Base-by-base conservation (phyloP, 768 basidiomycete species). In the Pisolithus microcarpus region DNA sequence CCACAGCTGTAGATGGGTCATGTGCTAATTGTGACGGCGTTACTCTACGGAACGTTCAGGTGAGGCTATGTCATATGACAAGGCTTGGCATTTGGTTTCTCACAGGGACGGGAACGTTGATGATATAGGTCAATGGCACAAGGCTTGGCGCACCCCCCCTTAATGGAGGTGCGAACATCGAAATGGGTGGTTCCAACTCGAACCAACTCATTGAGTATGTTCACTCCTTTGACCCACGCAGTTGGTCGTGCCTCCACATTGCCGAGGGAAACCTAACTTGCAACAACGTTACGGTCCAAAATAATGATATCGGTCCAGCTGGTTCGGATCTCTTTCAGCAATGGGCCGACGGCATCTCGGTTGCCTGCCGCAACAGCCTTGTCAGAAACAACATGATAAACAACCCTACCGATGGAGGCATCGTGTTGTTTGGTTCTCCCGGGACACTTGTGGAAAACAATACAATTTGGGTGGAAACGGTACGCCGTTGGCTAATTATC, bases 221-320 rank as follows among this genome's bases (percentile, higher is more conserved):
- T 10, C 79, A 74, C 55, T 83, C 85, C 7, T 87, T 70, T 60
- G 81, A 92, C 65, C 87, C 88, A 2, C 76, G 89, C 46, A 71
- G 85, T 52, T 91, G 91, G 90, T 80, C 86, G 7, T 91, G 89
- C 64, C 72, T 93, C 37, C 91, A 93, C 58, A 62, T 92, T 30
- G 71, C 75, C 0, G 83, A 91, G 63, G 91, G 90, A 4, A 64
- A 74, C 31, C 71, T 85, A 36, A 72, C 65, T 8, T 93, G 90
- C 69, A 76, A 70, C 52, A 81, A 82, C 51, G 72, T 69, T 11
- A 78, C 77, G 4, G 72, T 92, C 30, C 84, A 85, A 61, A 84
- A 89, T 67, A 92, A 92, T 58, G 86, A 91, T 55, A 82, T 92
- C 39, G 91, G 86, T 4, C 87, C 88, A 2, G 83, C 84, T 53